Base-by-base conservation (phyloP, 441 rosid species). In the Croton setiger region DNA sequence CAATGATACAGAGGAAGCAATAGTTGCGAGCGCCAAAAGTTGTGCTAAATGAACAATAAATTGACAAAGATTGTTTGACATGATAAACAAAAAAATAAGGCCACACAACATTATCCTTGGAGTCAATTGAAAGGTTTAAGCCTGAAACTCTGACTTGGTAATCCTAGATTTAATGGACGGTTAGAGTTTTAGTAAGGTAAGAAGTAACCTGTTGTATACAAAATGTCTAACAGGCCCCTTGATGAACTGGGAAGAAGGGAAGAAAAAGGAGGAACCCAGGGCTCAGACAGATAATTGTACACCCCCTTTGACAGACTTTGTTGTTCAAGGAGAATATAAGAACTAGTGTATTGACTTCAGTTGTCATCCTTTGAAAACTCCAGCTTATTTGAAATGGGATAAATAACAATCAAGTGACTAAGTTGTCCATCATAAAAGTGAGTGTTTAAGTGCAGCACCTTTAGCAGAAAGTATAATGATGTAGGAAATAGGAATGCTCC, bases 401-500 rank as follows among this genome's bases (percentile, higher is more conserved):
- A 64, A 55, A 57, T 45, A 64, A 13, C 55, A 31, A 60, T 52
- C 35, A 63, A 56, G 61, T 33, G 21, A 54, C 60, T 43, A 45
- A 72, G 63, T 51, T 64, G 61, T 43, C 55, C 20, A 68, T 52
- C 37, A 35, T 52, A 44, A 59, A 49, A 68, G 51, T 41, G 49
- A 63, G 66, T 10, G 57, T 55, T 13, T 3, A 27, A 60, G 64
- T 54, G 51, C 45, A 69, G 60, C 74, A 92, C 99, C 98, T 96
- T 91, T 33, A 93, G 84, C 75, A 87, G 72, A 72, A 96, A 88
- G 92, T 86, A 96, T 49, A 86, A 58, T 45, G 99, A 93, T 74
- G 96, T 80, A 51, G 99, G 99, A 74, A 96, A 64, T 64, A 89
- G 35, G 66, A 96, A 85, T 31, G 97, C 97, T 80, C 99, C 94